These are phyloP conservation scores for Xylaria sp. DNA, from an alignment of 2,329 filamentous ascomycete species.

Conservation along the genomic window DNA sequence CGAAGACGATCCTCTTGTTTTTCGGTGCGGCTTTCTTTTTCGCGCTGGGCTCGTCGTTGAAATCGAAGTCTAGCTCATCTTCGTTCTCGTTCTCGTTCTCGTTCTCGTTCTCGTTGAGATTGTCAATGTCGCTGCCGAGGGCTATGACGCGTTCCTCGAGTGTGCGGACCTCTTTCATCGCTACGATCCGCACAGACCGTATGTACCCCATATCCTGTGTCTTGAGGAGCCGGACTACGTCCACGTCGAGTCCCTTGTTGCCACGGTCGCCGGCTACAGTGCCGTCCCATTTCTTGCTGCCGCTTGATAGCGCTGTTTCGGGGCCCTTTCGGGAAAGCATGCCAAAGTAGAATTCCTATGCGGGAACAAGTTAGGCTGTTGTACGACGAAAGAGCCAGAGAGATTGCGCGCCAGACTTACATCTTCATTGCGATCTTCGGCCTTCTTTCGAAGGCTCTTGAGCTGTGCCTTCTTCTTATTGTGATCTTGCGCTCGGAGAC, in stretches of 20 bases:
- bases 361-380: constrained; percentile 3
- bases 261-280: constrained; percentile 64
- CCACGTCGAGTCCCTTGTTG: constrained; percentile 59
- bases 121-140: constrained; percentile 44
- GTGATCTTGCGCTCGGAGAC: constrained; percentile 68
- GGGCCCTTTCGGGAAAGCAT: constrained; percentile 69
- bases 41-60: constrained; percentile 33
- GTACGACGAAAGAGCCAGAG: no score
- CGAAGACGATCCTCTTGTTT: constrained; percentile 58
- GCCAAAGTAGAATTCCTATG: constrained; percentile 68
- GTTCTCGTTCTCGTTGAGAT: constrained; percentile 39
- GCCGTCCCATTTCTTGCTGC: constrained; percentile 59
- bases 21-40: constrained; percentile 31
- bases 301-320: constrained; percentile 54
- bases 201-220: constrained; percentile 72
- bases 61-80: constrained; percentile 41
- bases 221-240: constrained; percentile 68
- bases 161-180: constrained; percentile 60
- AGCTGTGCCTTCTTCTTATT: constrained; percentile 68
- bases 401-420: constrained; percentile 44
- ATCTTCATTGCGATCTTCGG: constrained; percentile 71
- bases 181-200: constrained; percentile 65
- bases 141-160: constrained; percentile 61
- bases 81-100: constrained; percentile 42
- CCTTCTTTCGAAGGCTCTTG: constrained; percentile 65